Base-by-base conservation (phyloP, 2,329 filamentous ascomycete species). In the Hansfordia pulvinata region DNA sequence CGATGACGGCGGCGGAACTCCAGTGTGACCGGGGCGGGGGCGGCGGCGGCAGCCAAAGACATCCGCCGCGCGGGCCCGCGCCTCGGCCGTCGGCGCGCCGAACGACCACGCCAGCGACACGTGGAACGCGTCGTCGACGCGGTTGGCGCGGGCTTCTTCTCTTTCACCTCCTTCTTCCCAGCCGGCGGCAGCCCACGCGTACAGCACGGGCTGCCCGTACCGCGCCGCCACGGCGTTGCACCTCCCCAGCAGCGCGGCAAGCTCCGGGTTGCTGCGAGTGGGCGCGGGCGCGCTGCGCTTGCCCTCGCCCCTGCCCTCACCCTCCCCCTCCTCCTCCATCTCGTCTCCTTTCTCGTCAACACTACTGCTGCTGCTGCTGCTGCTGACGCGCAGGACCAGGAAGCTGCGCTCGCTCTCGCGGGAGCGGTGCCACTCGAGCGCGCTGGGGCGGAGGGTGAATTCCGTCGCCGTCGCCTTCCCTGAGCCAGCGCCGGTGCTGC, bases 21-120 rank as follows among this genome's bases (percentile, higher is more conserved):
- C 4, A 19, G 7, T 10, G 18, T 7, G 15, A 13, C 11, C 9
- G 14, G 6, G 11, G 43, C 6, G 14, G 15, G 10, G 19, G 13
- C 19, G 19, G 19, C 5, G 19, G 19, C n/a, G 19, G 22, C 10
- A 6, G 20, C 8, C 7, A 23, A 51, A 54, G 4, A 50, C 35
- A 4, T 35, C 31, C 3, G 46, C 39, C 0, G 60, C 64, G 15
- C 41, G 42, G 26, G 47, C 35, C 10, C 43, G 41, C 10, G 65
- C 42, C 18, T 64, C 58, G 3, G 53, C 31, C 5, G 49, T 56
- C 1, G 71, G 74, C 21, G 56, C 47, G 8, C 59, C 50, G 34
- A 88, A 62, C 2, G 69, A 78, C 90, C 88, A 96, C 0, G 78
- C 90, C 30, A 98, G 71, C 23, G 85, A 93, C 32, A 96, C 58